phyloP scores from a whole-genome alignment of 108 stramenopile genomes.

The Pseudonitzschia delicatissima region DNA sequence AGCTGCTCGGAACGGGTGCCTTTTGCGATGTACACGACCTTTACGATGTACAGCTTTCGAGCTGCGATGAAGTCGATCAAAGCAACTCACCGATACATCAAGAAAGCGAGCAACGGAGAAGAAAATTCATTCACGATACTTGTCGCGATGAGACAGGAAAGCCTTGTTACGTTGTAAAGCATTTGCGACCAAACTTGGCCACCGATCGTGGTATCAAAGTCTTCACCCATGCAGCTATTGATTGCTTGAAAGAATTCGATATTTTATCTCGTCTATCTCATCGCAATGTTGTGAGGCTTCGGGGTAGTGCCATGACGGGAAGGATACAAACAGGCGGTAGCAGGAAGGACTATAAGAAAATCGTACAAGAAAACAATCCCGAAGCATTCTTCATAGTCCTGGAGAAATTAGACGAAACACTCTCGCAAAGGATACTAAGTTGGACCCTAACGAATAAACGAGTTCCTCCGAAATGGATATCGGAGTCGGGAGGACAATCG shows the following conservation, averaged over 20 bases:
- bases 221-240: slow-evolving; percentile 26
- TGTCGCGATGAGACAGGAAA: slow-evolving; percentile 2
- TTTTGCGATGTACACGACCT: slow-evolving; percentile 24
- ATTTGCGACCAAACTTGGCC: slow-evolving; percentile 2
- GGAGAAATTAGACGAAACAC: slow-evolving; percentile 45
- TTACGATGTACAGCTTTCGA: not conserved
- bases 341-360: not conserved
- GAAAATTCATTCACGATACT: not conserved
- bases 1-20: slow-evolving; percentile 18
- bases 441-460: not conserved
- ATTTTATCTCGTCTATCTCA: slow-evolving; percentile 22
- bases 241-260: slow-evolving; percentile 23
- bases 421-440: slow-evolving; percentile 20
- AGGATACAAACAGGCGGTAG: not conserved
- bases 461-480: not conserved
- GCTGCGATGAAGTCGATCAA: not conserved
- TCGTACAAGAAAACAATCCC: not conserved
- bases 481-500: not conserved
- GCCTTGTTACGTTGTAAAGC: slow-evolving; percentile 3
- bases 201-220: slow-evolving; percentile 2
- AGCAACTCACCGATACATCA: too few species aligned
- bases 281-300: slow-evolving; percentile 27
- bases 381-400: slow-evolving; percentile 50
- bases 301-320: slow-evolving; percentile 19
- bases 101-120: not conserved